These are phyloP conservation scores for Triticum dicoccoides DNA, from an alignment of 176 grass and related monocot genomes.

Conservation along the genomic window DNA sequence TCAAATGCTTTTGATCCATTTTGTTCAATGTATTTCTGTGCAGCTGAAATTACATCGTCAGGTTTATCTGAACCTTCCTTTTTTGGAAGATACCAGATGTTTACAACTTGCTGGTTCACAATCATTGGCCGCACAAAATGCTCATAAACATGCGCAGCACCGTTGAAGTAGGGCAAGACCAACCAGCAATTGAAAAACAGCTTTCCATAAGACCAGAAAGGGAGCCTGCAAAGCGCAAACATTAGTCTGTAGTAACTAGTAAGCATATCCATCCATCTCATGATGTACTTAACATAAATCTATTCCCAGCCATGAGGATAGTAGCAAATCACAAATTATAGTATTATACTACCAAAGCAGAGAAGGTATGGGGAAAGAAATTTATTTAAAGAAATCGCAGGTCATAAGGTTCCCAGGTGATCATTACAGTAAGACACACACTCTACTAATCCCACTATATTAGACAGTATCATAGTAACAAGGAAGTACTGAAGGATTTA, in stretches of 20 bases:
- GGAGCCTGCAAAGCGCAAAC: constrained; percentile 64
- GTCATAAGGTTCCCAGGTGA: constrained; percentile 4
- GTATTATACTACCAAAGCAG: not conserved
- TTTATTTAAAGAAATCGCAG: not conserved
- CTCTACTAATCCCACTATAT: not conserved
- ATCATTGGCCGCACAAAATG: constrained; percentile 81
- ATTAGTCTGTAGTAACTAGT: constrained; percentile 10
- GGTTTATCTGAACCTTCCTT: constrained; percentile 54
- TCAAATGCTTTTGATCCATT: constrained; percentile 90
- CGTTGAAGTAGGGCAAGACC: constrained; percentile 89
- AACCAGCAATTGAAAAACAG: constrained; percentile 94
- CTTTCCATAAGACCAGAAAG: constrained; percentile 89
- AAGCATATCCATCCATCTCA: constrained; percentile 25
- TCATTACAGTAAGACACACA: not conserved
- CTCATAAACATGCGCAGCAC: constrained; percentile 87
- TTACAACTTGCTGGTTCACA: constrained; percentile 76
- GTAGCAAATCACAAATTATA: not conserved
- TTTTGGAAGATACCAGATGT: constrained; percentile 70
- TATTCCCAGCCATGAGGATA: not conserved
- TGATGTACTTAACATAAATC: not conserved
- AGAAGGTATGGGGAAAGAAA: not conserved
- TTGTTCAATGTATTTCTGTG: constrained; percentile 81
- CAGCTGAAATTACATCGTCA: constrained; percentile 74
- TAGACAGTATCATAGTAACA: not conserved
- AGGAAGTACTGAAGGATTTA: not conserved